Evolutionary conservation across 305 asterid species (phyloP).

Genomic region (Rubia peregrina): DNA sequence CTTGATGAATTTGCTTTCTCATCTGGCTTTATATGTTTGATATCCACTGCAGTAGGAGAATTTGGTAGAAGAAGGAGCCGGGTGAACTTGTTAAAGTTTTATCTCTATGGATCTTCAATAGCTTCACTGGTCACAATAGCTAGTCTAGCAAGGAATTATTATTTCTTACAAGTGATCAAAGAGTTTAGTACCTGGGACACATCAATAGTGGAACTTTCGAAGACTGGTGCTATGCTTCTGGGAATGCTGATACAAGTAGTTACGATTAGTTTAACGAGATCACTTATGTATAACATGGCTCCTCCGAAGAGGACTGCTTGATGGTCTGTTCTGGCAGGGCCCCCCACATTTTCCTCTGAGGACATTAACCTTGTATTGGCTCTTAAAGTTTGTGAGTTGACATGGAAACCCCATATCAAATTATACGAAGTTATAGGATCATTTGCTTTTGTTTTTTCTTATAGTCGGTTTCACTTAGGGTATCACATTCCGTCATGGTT

Average conservation of each 20-base stretch:
- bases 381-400: not conserved
- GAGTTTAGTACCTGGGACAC: conserved; percentile 32
- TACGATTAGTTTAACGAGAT: conserved; percentile 12
- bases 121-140: conserved; percentile 38
- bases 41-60: conserved; percentile 58
- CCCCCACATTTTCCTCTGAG: not conserved
- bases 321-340: conserved; percentile 10
- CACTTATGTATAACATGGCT: conserved; percentile 30
- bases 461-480: not conserved
- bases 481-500: not conserved
- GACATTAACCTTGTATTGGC: not conserved
- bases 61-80: conserved; percentile 67
- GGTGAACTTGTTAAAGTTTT: conserved; percentile 43
- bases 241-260: conserved; percentile 23
- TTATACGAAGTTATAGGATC: not conserved
- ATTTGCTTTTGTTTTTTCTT: not conserved
- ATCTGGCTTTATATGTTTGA: conserved; percentile 27
- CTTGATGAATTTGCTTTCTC: conserved; percentile 35
- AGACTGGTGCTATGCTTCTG: conserved; percentile 28
- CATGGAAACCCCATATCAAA: not conserved
- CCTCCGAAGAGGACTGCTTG: conserved; percentile 34
- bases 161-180: conserved; percentile 38
- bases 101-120: conserved; percentile 51
- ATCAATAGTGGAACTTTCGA: conserved; percentile 32
- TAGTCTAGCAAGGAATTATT: conserved; percentile 30